These are phyloP conservation scores for Linnemannia schmuckeri DNA, from an alignment of 192 early-diverging fungal species.

Conservation along the genomic window DNA sequence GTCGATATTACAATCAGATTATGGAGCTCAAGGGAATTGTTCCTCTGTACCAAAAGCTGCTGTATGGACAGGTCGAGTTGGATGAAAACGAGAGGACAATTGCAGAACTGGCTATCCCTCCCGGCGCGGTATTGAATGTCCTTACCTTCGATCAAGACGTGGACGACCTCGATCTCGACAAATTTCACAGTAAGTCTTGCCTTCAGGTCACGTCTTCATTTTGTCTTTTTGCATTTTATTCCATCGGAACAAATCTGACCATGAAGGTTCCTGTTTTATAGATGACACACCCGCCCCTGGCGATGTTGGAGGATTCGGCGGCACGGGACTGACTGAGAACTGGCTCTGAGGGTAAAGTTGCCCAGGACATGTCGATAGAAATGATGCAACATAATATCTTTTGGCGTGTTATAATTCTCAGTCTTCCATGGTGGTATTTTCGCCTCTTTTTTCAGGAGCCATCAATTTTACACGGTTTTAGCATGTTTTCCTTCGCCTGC, in stretches of 20 bases:
- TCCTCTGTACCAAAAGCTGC: conserved; percentile 47
- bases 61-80: conserved; percentile 27
- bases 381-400: no score
- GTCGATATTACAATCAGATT: conserved; percentile 16
- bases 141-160: conserved; percentile 39
- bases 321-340: conserved; percentile 34
- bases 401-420: no score
- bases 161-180: conserved; percentile 20
- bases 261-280: neutral
- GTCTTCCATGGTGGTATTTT: no score
- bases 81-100: conserved; percentile 47
- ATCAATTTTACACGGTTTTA: no score
- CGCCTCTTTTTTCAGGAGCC: no score
- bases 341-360: conserved; percentile 12
- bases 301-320: conserved; percentile 38
- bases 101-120: conserved; percentile 35
- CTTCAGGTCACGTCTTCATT: neutral
- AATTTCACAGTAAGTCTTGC: conserved; percentile 28
- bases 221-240: neutral
- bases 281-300: conserved; percentile 3
- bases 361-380: no score
- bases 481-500: no score
- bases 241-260: neutral
- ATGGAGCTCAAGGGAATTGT: conserved; percentile 43
- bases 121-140: conserved; percentile 31